Base-by-base conservation (phyloP, 345 rosid species). In the Pugionium dolabratum region DNA sequence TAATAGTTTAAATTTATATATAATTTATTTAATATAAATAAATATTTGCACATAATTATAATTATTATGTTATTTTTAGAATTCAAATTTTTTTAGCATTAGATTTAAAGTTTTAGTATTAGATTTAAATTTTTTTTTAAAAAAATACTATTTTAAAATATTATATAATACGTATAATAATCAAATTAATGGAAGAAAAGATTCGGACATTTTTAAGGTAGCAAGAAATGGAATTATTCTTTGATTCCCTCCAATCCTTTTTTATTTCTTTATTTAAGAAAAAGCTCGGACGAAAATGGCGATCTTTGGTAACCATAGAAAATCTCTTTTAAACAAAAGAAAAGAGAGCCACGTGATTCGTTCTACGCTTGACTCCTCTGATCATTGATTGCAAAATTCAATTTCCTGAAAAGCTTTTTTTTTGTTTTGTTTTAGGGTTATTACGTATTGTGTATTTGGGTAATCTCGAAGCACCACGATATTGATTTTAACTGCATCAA, bases 191-290 rank as follows among this genome's bases (percentile, higher is more conserved):
- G 18, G 18, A 18, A 42, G 32, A 54, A 31, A 59, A 66, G 72
- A 73, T 73, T 66, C 77, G 72, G 77, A 73, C 50, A 66, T 73
- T 54, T 59, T 39, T 51, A 66, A 59, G 37, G 55, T 42, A 66
- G 53, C 60, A 56, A 58, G 63, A 25, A 4, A 73, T 45, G 39
- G 72, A 66, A 73, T 66, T 0, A 66, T 73, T 73, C 77, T 58
- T 66, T 73, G 44, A 73, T 73, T 73, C 77, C 77, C 42, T 50
- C 62, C n/a, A 49, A 37, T 40, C 44, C 36, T 0, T 18, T 40
- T 29, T 36, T 57, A 6, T 35, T 9, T 54, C 36, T 40, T 43
- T 39, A 37, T 1, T 62, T 2, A 25, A n/a, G 32, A 33, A 42
- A 10, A 56, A 42, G 30, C 29, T 45, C 27, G 6, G 26, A 32